Percentiles rank a stretch among this genome's conserved stretches.
phyloP scores from a whole-genome alignment of 257 asterid species.

The Solanum appendiculatum region DNA sequence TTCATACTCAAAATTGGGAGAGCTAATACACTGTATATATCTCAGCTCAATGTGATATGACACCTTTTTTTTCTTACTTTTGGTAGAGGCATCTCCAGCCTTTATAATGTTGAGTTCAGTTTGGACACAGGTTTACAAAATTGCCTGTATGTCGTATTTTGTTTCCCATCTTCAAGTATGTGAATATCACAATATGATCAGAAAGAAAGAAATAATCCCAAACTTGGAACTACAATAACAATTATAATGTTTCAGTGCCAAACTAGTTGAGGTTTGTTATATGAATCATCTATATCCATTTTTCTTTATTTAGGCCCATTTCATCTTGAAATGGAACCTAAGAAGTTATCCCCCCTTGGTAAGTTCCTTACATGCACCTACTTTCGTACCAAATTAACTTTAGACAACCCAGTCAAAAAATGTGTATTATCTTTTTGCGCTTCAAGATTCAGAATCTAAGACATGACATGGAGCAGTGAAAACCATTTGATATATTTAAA shows the following conservation, averaged over 20 bases:
- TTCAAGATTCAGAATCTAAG: neutral
- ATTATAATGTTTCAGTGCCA: neutral
- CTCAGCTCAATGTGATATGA: neutral
- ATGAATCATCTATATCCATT: neutral
- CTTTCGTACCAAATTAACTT: neutral
- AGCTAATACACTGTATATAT: neutral
- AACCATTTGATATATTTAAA: neutral
- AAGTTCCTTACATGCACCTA: neutral
- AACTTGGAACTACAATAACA: neutral
- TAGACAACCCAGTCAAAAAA: neutral
- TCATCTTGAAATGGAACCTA: too few relatives aligned
- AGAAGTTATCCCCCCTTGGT: neutral
- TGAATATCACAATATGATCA: neutral
- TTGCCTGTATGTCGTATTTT: neutral
- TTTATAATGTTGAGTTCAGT: neutral
- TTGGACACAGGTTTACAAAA: neutral
- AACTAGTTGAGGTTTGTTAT: neutral
- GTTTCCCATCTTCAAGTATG: neutral
- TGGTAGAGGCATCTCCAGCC: neutral
- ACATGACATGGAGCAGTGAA: neutral
- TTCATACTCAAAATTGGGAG: neutral
- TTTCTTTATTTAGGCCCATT: neutral
- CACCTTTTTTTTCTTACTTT: neutral
- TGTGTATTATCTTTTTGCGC: neutral
- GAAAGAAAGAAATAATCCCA: neutral